Base-by-base conservation (phyloP, 345 rosid species). In the Garcia nutans region DNA sequence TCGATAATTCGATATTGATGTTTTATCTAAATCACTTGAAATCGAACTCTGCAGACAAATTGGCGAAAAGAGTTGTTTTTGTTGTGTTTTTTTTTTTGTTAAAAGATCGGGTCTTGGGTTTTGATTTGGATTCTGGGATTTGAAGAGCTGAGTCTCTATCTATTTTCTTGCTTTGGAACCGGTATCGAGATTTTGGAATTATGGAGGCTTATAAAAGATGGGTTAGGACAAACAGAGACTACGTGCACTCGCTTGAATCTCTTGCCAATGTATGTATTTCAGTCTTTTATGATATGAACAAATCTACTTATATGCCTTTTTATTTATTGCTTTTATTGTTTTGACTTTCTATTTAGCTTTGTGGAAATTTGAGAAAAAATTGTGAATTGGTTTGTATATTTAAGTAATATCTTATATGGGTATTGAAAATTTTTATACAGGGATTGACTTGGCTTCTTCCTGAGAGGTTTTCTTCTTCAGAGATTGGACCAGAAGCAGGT, bases 401-500 rank as follows among this genome's bases (percentile, higher is more conserved):
- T 67, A 15, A 55, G 50, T 49, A 24, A 52, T 54, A 5, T 73
- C 75, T 88, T 28, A 74, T 74, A 28, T 67, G 44, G 44, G 10
- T 55, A 3, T 65, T 59, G 71, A 55, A 44, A 74, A 70, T 61
- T 42, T 17, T 73, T 72, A 56, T 75, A 42, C 92, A 95, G 99
- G 99, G 98, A 85, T 80, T 95, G 83, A 93, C 98, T 63, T 95
- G 98, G 98, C 90, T 92, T 81, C 93, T 94, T 78, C 96, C 94
- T 2, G 97, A 90, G 85, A 84, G 95, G 78, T 92, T 94, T 83
- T 92, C 97, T 58, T 72, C 82, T 80, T 92, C 98, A 81, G 97
- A 91, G 89, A 94, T 94, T 73, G 95, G 93, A 81, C 97, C 97
- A 78, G 97, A 94, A 94, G 97, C 98, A 92, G 98, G 97, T 94